Conservation (phyloP, 2,329 filamentous ascomycete species). For the Corinectria fuckeliana region DNA sequence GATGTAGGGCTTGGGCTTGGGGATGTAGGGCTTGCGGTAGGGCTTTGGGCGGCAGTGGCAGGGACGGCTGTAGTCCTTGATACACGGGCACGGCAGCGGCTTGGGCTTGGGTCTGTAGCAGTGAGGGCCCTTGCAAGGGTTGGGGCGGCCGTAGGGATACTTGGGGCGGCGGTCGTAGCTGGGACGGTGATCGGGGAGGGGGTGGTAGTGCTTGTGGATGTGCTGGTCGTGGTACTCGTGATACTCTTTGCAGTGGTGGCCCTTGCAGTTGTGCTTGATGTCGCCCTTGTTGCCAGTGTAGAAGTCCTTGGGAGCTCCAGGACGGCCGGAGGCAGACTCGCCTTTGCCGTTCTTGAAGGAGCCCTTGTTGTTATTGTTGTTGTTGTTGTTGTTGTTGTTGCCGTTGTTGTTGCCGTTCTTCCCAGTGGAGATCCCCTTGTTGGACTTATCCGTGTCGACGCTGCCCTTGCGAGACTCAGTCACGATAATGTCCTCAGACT, state of each 20-base stretch:
- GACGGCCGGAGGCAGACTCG: too few relatives aligned
- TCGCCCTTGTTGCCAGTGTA: not conserved
- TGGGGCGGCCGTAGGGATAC: conserved; percentile 11
- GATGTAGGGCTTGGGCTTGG: not conserved
- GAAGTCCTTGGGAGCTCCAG: too few relatives aligned
- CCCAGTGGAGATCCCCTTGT: not conserved
- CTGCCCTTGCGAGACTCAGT: not conserved
- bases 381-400: too few relatives aligned
- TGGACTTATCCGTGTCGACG: not conserved
- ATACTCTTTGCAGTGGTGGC: not conserved
- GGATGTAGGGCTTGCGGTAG: not conserved
- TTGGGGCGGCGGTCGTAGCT: conserved; percentile 22
- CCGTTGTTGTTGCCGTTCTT: not conserved
- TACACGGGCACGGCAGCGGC: not conserved
- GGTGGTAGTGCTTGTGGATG: not conserved
- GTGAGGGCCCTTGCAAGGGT: conserved; percentile 9
- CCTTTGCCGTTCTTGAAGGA: not conserved
- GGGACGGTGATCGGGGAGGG: conserved; percentile 23
- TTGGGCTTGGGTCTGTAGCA: not conserved
- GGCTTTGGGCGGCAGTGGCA: not conserved
- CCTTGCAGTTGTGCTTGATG: not conserved
- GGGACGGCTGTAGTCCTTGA: not conserved
- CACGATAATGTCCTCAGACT: not conserved
- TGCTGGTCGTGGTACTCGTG: not conserved
- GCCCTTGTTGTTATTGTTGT: too few relatives aligned